Conservation (phyloP, 352 stramenopile species). For the Phytophthora podocarpi region DNA sequence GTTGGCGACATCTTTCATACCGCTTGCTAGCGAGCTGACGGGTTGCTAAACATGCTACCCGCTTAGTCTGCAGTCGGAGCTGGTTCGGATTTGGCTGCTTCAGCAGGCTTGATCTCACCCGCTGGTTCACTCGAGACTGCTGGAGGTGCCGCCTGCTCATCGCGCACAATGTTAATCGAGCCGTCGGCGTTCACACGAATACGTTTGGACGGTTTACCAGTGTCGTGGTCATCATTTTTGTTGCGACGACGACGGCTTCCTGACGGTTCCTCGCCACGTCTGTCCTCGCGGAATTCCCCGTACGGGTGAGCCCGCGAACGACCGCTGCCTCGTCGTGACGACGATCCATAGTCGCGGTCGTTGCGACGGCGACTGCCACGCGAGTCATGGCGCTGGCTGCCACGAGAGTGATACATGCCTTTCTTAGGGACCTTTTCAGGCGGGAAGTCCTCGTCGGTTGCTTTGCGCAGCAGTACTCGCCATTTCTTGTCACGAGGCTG, state of each 20-base stretch:
- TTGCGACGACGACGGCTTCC: slow-evolving; percentile 23
- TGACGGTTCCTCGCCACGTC: slow-evolving; percentile 33
- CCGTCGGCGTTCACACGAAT: slow-evolving; percentile 68
- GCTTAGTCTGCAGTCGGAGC: slow-evolving; percentile 26
- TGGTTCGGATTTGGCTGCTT: slow-evolving; percentile 22
- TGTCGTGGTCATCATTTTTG: slow-evolving; percentile 36
- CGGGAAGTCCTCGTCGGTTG: slow-evolving; percentile 80
- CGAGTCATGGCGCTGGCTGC: slow-evolving; percentile 26
- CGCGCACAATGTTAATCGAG: slow-evolving; percentile 66
- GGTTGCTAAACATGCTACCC: not conserved
- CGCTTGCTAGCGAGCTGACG: slow-evolving; percentile 12
- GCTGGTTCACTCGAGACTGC: not conserved
- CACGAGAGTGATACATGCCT: slow-evolving; percentile 68
- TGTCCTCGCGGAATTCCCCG: slow-evolving; percentile 36
- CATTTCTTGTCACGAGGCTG: slow-evolving; percentile 65
- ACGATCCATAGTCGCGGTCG: slow-evolving; percentile 37
- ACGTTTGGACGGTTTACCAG: slow-evolving; percentile 54
- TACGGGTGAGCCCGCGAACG: slow-evolving; percentile 51
- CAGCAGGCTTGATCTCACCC: slow-evolving; percentile 17
- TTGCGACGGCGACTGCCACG: slow-evolving; percentile 27
- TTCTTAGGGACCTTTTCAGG: slow-evolving; percentile 76
- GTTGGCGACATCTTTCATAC: slow-evolving; percentile 15
- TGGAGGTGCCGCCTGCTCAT: slow-evolving; percentile 4
- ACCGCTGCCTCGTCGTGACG: slow-evolving; percentile 29
- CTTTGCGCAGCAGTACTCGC: slow-evolving; percentile 71